A percentile compares a stretch with the other conserved stretches of the same genome.
Evolutionary conservation across 352 stramenopile genomes (phyloP).

Genomic region (Albugo candida): DNA sequence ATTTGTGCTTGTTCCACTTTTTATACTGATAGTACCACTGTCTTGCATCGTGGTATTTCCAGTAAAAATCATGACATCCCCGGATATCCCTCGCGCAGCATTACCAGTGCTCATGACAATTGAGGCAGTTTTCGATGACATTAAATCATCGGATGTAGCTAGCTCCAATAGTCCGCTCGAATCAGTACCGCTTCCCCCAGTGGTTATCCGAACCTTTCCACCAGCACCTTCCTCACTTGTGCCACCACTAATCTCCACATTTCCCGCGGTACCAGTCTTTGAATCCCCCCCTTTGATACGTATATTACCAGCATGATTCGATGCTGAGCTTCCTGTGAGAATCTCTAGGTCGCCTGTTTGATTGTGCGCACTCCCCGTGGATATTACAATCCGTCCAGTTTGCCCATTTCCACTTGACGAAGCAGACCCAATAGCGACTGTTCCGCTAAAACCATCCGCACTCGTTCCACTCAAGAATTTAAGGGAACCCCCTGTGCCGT

Average conservation of each 20-base stretch:
- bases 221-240: slow-evolving; percentile 10
- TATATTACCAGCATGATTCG: slow-evolving; percentile 24
- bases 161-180: not conserved
- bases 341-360: slow-evolving; percentile 7
- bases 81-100: not conserved
- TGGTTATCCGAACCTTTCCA: slow-evolving; percentile 6
- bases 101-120: not conserved
- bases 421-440: slow-evolving; percentile 14
- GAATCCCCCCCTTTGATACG: slow-evolving; percentile 25
- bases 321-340: slow-evolving; percentile 13
- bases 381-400: slow-evolving; percentile 1
- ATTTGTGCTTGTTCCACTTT: slow-evolving; percentile 11
- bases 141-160: not conserved
- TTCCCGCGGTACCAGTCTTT: slow-evolving; percentile 16
- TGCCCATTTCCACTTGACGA: not conserved
- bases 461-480: slow-evolving; percentile 24
- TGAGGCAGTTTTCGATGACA: not conserved
- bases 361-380: not conserved
- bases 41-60: not conserved
- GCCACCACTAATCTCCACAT: slow-evolving; percentile 17
- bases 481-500: slow-evolving; percentile 22
- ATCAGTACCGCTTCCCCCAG: not conserved
- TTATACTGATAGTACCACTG: not conserved
- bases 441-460: slow-evolving; percentile 15
- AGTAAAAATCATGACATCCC: not conserved